Percentiles rank a stretch among this genome's conserved stretches.
Evolutionary conservation across 805 yeast species (phyloP).

Genomic region (Candida sonorensis): DNA sequence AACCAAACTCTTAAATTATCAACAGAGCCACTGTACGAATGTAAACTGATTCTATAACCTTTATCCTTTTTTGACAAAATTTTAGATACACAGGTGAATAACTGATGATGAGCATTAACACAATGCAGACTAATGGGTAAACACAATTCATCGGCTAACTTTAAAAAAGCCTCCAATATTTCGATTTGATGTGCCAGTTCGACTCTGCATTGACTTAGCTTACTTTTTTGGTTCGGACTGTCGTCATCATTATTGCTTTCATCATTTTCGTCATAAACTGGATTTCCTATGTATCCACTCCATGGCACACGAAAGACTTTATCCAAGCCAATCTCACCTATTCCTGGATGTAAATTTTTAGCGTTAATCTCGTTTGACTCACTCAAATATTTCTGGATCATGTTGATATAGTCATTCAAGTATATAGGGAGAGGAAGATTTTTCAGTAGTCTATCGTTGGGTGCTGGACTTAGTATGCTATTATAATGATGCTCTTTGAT

Average conservation of each 20-base stretch:
- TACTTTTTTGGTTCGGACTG: conserved; percentile 5
- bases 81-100: conserved; percentile 38
- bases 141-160: conserved; percentile 41
- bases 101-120: conserved; percentile 68
- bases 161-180: conserved; percentile 45
- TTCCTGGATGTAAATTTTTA: conserved; percentile 26
- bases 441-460: conserved; percentile 32
- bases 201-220: conserved; percentile 36
- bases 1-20: conserved; percentile 57
- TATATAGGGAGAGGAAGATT: conserved; percentile 56
- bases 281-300: conserved; percentile 43
- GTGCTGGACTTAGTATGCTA: conserved; percentile 38
- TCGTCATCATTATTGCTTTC: conserved; percentile 3
- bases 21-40: conserved; percentile 78
- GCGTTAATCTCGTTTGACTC: background rate
- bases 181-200: conserved; percentile 56
- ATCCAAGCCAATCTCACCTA: conserved; percentile 94
- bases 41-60: conserved; percentile 51
- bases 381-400: conserved; percentile 27
- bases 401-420: conserved; percentile 30
- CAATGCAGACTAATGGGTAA: conserved; percentile 74
- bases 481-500: conserved; percentile 51
- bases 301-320: conserved; percentile 63
- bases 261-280: conserved; percentile 4
- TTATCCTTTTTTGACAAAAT: conserved; percentile 1